A percentile compares a stretch with the other conserved stretches of the same genome.
Conservation (phyloP, 371 early-diverging fungal genomes). For the Zychaea mexicana region DNA sequence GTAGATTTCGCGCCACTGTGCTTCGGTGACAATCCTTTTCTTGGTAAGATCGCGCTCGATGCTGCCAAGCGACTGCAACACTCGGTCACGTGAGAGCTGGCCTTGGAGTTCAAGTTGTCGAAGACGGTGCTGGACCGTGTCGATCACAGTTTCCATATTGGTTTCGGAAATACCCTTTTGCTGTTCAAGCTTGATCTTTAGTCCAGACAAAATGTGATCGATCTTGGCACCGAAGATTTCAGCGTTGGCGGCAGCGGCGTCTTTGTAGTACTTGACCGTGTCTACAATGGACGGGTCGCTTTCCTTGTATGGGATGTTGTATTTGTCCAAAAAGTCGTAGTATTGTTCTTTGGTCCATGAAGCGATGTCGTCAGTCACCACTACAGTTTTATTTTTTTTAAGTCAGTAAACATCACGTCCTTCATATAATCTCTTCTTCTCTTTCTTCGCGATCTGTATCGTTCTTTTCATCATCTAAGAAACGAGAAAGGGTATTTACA, state of each 20-base stretch:
- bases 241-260: conserved; percentile 33
- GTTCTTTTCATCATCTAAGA: neutral
- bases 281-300: conserved; percentile 23
- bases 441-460: neutral
- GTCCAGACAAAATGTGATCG: conserved; percentile 28
- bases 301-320: conserved; percentile 34
- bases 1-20: conserved; percentile 41
- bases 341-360: conserved; percentile 39
- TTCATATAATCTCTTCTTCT: too few relatives aligned
- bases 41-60: conserved; percentile 27
- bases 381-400: neutral
- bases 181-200: conserved; percentile 35
- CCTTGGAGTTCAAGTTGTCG: conserved; percentile 44
- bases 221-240: conserved; percentile 33
- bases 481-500: neutral
- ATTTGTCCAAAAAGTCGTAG: conserved; percentile 32
- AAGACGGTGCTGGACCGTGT: conserved; percentile 33
- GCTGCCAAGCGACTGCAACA: conserved; percentile 32
- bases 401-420: too few relatives aligned
- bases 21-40: conserved; percentile 37
- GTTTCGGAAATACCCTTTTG: conserved; percentile 27
- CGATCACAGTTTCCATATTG: conserved; percentile 22
- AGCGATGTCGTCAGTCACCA: conserved; percentile 15
- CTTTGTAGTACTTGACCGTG: conserved; percentile 38
- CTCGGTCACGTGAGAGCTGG: conserved; percentile 38